Evolutionary conservation across 495 filamentous ascomycete species (phyloP).

Genomic region (Lichenothelia convexa): DNA sequence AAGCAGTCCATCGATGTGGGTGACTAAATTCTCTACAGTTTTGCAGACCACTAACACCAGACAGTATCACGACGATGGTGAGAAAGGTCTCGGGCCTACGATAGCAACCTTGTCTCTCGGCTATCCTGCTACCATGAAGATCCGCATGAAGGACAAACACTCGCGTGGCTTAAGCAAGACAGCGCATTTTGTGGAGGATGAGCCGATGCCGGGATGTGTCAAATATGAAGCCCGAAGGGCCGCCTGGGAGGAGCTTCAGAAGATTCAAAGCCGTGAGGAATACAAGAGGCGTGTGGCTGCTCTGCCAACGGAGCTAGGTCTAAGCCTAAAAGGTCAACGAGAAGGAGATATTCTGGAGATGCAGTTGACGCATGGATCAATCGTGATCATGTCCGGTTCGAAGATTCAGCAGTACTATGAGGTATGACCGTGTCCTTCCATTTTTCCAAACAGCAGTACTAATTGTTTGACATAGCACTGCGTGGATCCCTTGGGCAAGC

Average conservation of each 20-base stretch:
- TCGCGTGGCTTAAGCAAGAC: constrained; percentile 23
- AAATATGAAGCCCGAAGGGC: constrained; percentile 20
- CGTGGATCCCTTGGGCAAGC: constrained; percentile 33
- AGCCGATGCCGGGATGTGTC: constrained; percentile 23
- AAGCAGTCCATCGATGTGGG: constrained; percentile 14
- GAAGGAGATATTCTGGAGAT: constrained; percentile 17
- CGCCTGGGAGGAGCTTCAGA: constrained; percentile 6
- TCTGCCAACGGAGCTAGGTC: constrained; percentile 13
- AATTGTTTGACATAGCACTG: constrained; percentile 31
- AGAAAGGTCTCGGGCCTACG: constrained; percentile 51
- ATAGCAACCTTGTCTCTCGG: constrained; percentile 65
- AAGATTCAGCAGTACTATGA: constrained; percentile 56
- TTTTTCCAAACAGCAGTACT: not conserved
- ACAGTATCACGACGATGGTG: constrained; percentile 77
- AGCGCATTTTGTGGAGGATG: constrained; percentile 10
- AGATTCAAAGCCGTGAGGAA: constrained; percentile 18
- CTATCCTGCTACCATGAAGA: constrained; percentile 42
- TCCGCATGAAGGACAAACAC: constrained; percentile 48
- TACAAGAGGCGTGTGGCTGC: constrained; percentile 13
- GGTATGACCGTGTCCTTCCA: constrained; percentile 24
- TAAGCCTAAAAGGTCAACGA: constrained; percentile 12
- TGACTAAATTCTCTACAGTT: not conserved
- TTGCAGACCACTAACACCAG: constrained; percentile 11
- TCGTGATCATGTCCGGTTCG: constrained; percentile 65
- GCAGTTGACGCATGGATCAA: constrained; percentile 53